phyloP scores from a whole-genome alignment of 148 eudicot genomes.

The Simmondsia chinensis region DNA sequence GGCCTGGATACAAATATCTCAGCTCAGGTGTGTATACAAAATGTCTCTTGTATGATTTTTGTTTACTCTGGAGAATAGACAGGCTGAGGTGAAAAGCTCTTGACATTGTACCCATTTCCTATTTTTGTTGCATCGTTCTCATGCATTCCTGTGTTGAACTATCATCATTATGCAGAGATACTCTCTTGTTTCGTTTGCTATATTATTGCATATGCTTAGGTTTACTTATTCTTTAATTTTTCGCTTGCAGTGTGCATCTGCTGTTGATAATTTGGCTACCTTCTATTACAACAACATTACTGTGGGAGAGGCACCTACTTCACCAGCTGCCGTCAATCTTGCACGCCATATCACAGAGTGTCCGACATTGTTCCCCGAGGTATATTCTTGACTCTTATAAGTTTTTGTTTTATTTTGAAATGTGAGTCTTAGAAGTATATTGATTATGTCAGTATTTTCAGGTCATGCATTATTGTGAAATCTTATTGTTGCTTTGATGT shows the following conservation, averaged over 20 bases:
- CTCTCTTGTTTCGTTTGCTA: not conserved
- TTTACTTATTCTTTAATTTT: constrained; percentile 5
- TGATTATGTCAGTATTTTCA: not conserved
- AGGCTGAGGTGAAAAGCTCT: not conserved
- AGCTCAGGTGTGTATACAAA: constrained; percentile 81
- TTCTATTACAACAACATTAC: constrained; percentile 90
- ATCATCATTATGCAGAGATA: too few species aligned
- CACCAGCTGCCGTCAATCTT: constrained; percentile 74
- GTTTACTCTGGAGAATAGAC: not conserved
- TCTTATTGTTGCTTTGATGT: too few species aligned
- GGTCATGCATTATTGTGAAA: too few species aligned
- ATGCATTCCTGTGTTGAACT: too few species aligned
- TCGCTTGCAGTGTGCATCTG: constrained; percentile 76
- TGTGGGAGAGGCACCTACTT: constrained; percentile 75
- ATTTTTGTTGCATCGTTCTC: too few species aligned
- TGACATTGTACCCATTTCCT: too few species aligned
- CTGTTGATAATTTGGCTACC: constrained; percentile 86
- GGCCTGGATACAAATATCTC: constrained; percentile 75
- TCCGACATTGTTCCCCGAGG: constrained; percentile 79
- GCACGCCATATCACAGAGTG: constrained; percentile 80
- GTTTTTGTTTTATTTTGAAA: constrained; percentile 1
- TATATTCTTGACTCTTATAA: constrained; percentile 33
- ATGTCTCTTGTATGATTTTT: too few species aligned
- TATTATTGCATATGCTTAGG: not conserved
- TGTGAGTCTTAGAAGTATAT: not conserved